Base-by-base conservation (phyloP, 148 eudicot species). In the Rhododendron henanense region DNA sequence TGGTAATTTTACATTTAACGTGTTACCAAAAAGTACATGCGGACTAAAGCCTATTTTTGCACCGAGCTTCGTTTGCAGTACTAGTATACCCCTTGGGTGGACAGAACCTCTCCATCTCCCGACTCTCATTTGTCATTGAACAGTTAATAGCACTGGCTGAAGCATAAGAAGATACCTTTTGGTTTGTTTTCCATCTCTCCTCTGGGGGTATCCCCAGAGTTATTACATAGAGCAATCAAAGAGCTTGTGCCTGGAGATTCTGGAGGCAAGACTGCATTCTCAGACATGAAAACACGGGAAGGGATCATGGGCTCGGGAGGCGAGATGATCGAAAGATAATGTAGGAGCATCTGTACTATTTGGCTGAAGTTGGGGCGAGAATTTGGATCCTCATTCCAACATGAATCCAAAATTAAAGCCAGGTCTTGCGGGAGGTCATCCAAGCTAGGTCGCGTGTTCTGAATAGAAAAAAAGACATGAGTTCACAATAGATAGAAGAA, bases 161-260 rank as follows among this genome's bases (percentile, higher is more conserved):
- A 93, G 89, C 99, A 96, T 86, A 89, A 95, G 91, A 95, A 94
- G 78, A 89, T 87, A 83, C 97, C 86, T 85, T 91, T 87, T 1
- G 92, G 92, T 85, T 88, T 88, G 57, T 93, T 88, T 85, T 95
- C 96, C 91, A 90, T 88, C 15, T 89, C 87, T 45, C 89, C 89
- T 84, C 91, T 91, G 9, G 98, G 94, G 57, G 96, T 93, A 85
- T 90, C 98, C 57, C 90, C 93, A 1, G 92, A 87, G 85, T 89
- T 90, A 65, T 90, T 94, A 63, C 93, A 89, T 81, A 87, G 89
- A 41, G 93, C 89, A 93, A 96, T 95, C 86, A 96, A 90, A 13
- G 99, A 89, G 89, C 98, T 91, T 50, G 99, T 96, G 35, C 99
- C 98, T 21, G 97, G 99, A 90, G 99, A 96, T 83, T 96, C 99